Conservation (phyloP, 2,329 filamentous ascomycete genomes). For the Paraphoma chrysanthemicola region DNA sequence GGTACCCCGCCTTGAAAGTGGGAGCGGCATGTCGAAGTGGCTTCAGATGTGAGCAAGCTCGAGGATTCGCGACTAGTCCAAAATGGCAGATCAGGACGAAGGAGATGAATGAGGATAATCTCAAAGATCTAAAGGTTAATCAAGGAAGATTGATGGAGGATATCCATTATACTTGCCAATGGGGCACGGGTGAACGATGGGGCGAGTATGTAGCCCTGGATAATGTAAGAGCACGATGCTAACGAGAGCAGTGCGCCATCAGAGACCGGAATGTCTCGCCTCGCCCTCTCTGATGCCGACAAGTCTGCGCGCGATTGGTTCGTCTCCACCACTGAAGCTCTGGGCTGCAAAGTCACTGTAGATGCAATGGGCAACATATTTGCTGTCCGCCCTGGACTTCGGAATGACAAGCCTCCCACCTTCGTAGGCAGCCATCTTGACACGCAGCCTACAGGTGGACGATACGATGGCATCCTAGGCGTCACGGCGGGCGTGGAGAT, state of each 20-base stretch:
- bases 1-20: slow-evolving; percentile 26
- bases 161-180: slow-evolving; percentile 71
- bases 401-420: slow-evolving; percentile 64
- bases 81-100: slow-evolving; percentile 49
- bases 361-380: slow-evolving; percentile 86
- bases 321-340: slow-evolving; percentile 63
- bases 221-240: not conserved
- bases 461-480: slow-evolving; percentile 81
- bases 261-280: slow-evolving; percentile 78
- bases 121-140: slow-evolving; percentile 64
- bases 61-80: slow-evolving; percentile 40
- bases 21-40: slow-evolving; percentile 6
- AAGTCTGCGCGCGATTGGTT: slow-evolving; percentile 80
- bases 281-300: slow-evolving; percentile 75
- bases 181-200: slow-evolving; percentile 71
- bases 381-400: slow-evolving; percentile 70
- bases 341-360: slow-evolving; percentile 72
- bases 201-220: slow-evolving; percentile 59
- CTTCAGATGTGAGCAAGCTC: slow-evolving; percentile 10
- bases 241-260: slow-evolving; percentile 54
- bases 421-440: slow-evolving; percentile 73
- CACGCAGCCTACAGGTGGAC: slow-evolving; percentile 65
- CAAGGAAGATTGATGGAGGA: slow-evolving; percentile 67
- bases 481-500: slow-evolving; percentile 77
- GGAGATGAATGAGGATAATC: slow-evolving; percentile 59